Base-by-base conservation (phyloP, 306 rosid species). In the Inga oerstediana region DNA sequence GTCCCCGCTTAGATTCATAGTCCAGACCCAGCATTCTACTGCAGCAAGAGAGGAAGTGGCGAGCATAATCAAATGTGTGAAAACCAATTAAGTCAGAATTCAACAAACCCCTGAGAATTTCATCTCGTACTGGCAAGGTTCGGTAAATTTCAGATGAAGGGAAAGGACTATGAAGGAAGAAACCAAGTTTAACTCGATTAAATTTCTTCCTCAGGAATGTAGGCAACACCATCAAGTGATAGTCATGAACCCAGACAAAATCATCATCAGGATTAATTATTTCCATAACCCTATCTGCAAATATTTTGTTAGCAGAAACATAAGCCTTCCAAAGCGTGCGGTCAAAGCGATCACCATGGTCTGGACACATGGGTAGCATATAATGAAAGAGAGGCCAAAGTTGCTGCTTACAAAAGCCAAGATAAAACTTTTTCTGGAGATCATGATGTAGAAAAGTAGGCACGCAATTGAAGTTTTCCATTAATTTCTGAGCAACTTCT, bases 21-120 rank as follows among this genome's bases (percentile, higher is more conserved):
- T 89, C 94, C 78, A 94, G 89, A 65, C 98, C 98, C 39, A 94
- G 86, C 98, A 94, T 94, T 91, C 98, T 92, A 67, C 98, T 94
- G 87, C 98, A 94, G 83, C 98, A 94, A 27, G 98, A 92, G 76
- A 92, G 96, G 86, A 94, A 94, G 88, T 93, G 97, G 1, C 97
- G 96, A 1, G 97, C 97, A 84, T 94, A 93, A 79, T 94, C 97
- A 85, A 93, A 94, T 32, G 96, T 94, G 82, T 93, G 98, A 78
- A 94, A 93, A 70, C 98, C 98, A 77, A 94, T 89, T 34, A 94
- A 85, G 75, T 93, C 98, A 45, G 94, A 89, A 75, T 94, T 93
- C 83, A 94, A 84, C 85, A 94, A 88, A 64, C 92, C 94, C 85
- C 87, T 89, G 76, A 94, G 80, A 74, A 94, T 93, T 86, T 91